These are phyloP conservation scores for Ophiosphaerella herpotricha DNA, from an alignment of 2,329 filamentous ascomycete species.

Conservation along the genomic window DNA sequence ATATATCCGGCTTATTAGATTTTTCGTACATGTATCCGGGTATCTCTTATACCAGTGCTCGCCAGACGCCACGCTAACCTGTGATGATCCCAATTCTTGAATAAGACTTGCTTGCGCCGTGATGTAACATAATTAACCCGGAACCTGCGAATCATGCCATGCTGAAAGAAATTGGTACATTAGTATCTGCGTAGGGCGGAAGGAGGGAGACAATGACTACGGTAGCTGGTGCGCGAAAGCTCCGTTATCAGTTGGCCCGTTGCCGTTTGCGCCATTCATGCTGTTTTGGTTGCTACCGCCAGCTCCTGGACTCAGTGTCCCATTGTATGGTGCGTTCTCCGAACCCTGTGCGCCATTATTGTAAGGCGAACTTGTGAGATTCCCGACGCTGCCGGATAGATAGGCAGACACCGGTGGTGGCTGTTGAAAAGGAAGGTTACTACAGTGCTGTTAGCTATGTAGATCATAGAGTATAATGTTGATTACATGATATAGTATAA, in stretches of 20 bases:
- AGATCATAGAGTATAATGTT: neutral
- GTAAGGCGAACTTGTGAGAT: neutral
- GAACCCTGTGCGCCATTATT: no score
- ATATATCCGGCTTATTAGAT: no score
- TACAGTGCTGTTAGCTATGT: neutral
- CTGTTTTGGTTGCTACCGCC: neutral
- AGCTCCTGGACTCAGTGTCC: conserved; percentile 6
- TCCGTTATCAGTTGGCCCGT: conserved; percentile 7
- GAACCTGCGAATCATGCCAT: neutral
- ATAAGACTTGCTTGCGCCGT: conserved; percentile 3
- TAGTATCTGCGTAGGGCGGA: conserved; percentile 7
- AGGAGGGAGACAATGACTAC: neutral
- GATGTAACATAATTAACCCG: neutral
- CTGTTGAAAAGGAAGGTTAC: conserved; percentile 3
- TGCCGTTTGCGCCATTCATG: neutral
- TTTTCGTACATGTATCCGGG: neutral
- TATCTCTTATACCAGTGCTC: conserved; percentile 16
- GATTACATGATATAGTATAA: conserved; percentile 1
- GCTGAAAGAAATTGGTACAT: neutral
- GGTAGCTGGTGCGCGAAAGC: conserved; percentile 19
- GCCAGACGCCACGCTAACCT: conserved; percentile 41
- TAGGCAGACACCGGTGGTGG: neutral
- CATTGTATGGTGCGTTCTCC: neutral
- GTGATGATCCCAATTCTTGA: conserved; percentile 15
- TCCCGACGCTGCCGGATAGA: neutral